A percentile compares a stretch with the other conserved stretches of the same genome.
Conservation (phyloP, 1,284 basidiomycete species). For the Pseudozyma sp. region DNA sequence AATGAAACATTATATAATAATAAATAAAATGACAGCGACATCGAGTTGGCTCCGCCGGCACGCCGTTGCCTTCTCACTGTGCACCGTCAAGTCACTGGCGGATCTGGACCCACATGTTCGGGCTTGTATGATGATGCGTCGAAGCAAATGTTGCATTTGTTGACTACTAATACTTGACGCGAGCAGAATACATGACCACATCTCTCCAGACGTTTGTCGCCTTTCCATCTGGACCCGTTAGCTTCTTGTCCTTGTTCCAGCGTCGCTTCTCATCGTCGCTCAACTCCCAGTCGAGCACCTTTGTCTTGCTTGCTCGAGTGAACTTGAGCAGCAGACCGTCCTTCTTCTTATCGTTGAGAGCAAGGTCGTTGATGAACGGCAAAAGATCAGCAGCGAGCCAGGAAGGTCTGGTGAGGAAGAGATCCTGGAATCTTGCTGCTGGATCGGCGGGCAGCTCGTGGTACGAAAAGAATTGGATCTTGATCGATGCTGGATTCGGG, state of each 20-base stretch:
- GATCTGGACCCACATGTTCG: too few relatives aligned
- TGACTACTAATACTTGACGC: slow-evolving; percentile 42
- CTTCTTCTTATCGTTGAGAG: slow-evolving; percentile 41
- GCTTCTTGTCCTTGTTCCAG: slow-evolving; percentile 46
- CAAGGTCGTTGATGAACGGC: slow-evolving; percentile 67
- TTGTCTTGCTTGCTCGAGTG: slow-evolving; percentile 40
- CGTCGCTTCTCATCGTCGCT: slow-evolving; percentile 28
- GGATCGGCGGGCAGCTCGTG: slow-evolving; percentile 60
- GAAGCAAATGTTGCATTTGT: neutral
- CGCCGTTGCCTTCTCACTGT: too few relatives aligned
- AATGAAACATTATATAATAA: neutral
- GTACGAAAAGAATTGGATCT: slow-evolving; percentile 61
- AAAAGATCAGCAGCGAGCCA: slow-evolving; percentile 65
- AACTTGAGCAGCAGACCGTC: slow-evolving; percentile 60
- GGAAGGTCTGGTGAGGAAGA: slow-evolving; percentile 58
- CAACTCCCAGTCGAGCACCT: slow-evolving; percentile 44
- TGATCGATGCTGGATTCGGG: slow-evolving; percentile 18
- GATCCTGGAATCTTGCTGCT: slow-evolving; percentile 62
- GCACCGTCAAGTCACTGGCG: too few relatives aligned
- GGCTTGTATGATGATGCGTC: too few relatives aligned
- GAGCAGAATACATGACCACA: slow-evolving; percentile 47
- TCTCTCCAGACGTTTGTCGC: slow-evolving; percentile 30
- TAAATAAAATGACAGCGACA: neutral
- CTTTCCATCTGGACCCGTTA: slow-evolving; percentile 23
- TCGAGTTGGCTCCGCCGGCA: too few relatives aligned